Conservation (phyloP, 106 monocot genomes). For the Posidonia australis region DNA sequence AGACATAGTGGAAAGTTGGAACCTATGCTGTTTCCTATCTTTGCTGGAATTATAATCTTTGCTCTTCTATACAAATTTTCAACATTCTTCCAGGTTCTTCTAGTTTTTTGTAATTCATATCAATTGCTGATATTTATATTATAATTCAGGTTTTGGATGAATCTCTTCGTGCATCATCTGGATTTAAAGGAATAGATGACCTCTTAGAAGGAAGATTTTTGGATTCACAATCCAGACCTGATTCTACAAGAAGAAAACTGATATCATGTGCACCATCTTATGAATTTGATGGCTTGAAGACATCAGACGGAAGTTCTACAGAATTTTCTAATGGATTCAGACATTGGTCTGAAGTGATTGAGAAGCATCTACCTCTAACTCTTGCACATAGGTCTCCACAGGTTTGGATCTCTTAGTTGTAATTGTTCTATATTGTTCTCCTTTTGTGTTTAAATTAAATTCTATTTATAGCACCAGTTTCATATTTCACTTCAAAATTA, state of each 20-base stretch:
- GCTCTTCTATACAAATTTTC: no score
- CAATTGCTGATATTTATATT: not conserved
- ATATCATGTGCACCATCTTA: slow-evolving; percentile 80
- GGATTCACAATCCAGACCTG: slow-evolving; percentile 52
- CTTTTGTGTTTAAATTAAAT: no score
- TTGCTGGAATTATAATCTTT: no score
- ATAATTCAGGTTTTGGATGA: slow-evolving; percentile 87
- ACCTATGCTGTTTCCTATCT: no score
- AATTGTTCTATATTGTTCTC: no score
- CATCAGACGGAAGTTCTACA: slow-evolving; percentile 8
- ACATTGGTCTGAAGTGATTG: slow-evolving; percentile 63
- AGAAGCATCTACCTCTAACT: slow-evolving; percentile 47
- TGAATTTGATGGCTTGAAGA: slow-evolving; percentile 25
- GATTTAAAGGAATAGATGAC: slow-evolving; percentile 84
- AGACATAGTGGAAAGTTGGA: no score
- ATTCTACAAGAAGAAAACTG: slow-evolving; percentile 36
- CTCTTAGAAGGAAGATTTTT: slow-evolving; percentile 48
- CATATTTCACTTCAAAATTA: no score
- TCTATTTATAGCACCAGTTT: no score
- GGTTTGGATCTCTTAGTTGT: slow-evolving; percentile 22
- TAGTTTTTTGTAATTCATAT: not conserved
- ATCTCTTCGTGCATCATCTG: slow-evolving; percentile 87
- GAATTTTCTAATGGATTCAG: slow-evolving; percentile 28
- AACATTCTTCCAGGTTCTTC: no score
- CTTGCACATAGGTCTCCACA: slow-evolving; percentile 47